Percentiles rank a stretch among this genome's conserved stretches.
Evolutionary conservation across 768 basidiomycete genomes (phyloP).

Genomic region (Trametes elegans): DNA sequence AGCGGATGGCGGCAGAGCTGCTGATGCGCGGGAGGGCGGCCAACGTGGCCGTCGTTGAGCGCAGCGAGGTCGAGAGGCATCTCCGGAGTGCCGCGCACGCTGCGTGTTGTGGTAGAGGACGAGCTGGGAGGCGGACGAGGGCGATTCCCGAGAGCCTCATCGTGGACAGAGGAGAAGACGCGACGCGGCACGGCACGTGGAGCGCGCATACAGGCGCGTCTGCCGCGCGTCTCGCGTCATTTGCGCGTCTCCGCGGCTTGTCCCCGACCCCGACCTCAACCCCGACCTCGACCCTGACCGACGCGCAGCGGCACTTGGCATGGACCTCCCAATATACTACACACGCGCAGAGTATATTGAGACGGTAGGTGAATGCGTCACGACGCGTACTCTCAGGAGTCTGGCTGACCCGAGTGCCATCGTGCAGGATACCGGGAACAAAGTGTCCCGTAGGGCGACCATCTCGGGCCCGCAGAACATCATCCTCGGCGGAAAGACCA

Average conservation of each 20-base stretch:
- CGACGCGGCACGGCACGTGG: background rate
- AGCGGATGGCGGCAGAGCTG: background rate
- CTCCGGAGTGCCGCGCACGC: too few relatives aligned
- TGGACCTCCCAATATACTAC: conserved; percentile 79
- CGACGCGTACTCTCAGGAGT: background rate
- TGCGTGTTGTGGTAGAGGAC: too few relatives aligned
- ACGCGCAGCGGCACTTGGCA: conserved; percentile 23
- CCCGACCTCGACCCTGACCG: background rate
- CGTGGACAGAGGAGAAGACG: conserved; percentile 1
- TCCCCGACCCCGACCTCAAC: conserved; percentile 3
- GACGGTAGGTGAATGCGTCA: conserved; percentile 48
- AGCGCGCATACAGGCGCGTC: conserved; percentile 7
- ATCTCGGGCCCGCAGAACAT: conserved; percentile 96
- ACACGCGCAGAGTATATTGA: conserved; percentile 85
- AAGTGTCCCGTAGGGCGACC: conserved; percentile 87
- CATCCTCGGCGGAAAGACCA: conserved; percentile 94
- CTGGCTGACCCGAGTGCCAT: background rate
- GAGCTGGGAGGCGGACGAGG: background rate
- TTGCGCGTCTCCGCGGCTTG: conserved; percentile 9
- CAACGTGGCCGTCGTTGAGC: background rate
- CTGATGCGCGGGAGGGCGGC: background rate
- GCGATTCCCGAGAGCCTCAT: conserved; percentile 1
- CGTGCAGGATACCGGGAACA: conserved; percentile 90
- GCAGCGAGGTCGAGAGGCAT: background rate
- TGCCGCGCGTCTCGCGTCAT: background rate